Percentiles rank a stretch among this genome's conserved stretches.
phyloP scores from a whole-genome alignment of 306 rosid genomes.

The Quercus engelmannii region DNA sequence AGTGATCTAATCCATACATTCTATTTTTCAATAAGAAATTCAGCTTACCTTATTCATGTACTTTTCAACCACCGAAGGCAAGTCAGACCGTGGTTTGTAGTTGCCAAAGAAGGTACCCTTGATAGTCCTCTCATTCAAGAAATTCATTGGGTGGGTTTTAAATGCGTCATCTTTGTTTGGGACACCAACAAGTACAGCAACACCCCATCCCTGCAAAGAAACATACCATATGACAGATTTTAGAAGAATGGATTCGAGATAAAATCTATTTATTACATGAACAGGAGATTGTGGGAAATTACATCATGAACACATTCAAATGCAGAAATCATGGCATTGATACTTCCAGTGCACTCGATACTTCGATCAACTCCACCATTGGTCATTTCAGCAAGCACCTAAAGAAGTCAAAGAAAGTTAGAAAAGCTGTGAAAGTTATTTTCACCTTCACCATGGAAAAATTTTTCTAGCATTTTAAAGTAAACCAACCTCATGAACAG shows the following conservation, averaged over 20 bases:
- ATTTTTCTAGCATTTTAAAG: too few relatives aligned
- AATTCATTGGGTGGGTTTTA: slow-evolving; percentile 69
- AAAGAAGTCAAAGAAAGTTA: neutral
- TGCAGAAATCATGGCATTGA: slow-evolving; percentile 85
- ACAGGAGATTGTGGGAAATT: neutral
- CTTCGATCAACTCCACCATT: slow-evolving; percentile 86
- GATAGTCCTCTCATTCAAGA: slow-evolving; percentile 74
- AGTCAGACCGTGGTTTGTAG: slow-evolving; percentile 80
- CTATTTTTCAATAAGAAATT: too few relatives aligned
- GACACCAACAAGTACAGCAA: slow-evolving; percentile 88
- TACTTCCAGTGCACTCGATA: slow-evolving; percentile 77
- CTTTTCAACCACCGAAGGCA: slow-evolving; percentile 69
- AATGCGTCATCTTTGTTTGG: slow-evolving; percentile 80
- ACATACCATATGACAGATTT: neutral
- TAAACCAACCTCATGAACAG: slow-evolving; percentile 64
- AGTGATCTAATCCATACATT: too few relatives aligned
- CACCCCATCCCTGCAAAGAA: slow-evolving; percentile 76
- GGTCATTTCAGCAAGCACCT: slow-evolving; percentile 84
- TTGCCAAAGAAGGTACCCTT: slow-evolving; percentile 91
- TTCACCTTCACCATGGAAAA: too few relatives aligned
- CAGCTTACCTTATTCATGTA: slow-evolving; percentile 57
- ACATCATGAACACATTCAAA: slow-evolving; percentile 93
- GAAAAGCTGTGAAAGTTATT: too few relatives aligned
- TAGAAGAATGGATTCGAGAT: too few relatives aligned
- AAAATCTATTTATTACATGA: neutral